Evolutionary conservation across 192 early-diverging fungal species (phyloP).

Genomic region (Mortierella alpina): DNA sequence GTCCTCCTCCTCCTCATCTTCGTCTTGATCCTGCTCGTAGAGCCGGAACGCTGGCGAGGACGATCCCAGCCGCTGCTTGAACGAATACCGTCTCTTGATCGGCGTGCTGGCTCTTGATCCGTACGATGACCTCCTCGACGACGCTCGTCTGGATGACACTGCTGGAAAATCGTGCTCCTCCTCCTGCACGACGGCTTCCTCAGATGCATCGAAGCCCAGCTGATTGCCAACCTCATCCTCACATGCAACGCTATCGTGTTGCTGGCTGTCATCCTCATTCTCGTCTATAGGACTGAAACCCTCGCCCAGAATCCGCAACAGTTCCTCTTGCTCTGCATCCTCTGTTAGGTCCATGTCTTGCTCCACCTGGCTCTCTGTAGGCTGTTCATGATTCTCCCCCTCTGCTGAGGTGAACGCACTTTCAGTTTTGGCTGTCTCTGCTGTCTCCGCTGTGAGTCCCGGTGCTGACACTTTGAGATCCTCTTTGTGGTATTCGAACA

Average conservation of each 20-base stretch:
- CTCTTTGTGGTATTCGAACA: constrained; percentile 13
- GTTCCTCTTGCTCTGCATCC: constrained; percentile 22
- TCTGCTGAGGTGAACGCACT: neutral
- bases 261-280: neutral
- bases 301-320: constrained; percentile 25
- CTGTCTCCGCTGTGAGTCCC: neutral
- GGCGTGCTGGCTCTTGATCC: constrained; percentile 3
- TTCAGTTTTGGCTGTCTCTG: too few relatives aligned
- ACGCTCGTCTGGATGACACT: neutral
- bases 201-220: neutral
- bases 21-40: constrained; percentile 17
- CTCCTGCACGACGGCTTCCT: neutral
- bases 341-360: neutral
- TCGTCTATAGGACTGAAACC: constrained; percentile 1
- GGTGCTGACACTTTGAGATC: neutral
- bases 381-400: neutral
- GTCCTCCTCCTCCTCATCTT: constrained; percentile 20
- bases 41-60: constrained; percentile 29
- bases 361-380: neutral
- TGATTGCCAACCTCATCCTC: neutral
- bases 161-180: neutral
- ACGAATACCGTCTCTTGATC: constrained; percentile 18
- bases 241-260: neutral
- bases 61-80: constrained; percentile 28
- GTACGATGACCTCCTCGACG: constrained; percentile 2